Conservation (phyloP, 768 basidiomycete species). For the Termitomyces sp. region DNA sequence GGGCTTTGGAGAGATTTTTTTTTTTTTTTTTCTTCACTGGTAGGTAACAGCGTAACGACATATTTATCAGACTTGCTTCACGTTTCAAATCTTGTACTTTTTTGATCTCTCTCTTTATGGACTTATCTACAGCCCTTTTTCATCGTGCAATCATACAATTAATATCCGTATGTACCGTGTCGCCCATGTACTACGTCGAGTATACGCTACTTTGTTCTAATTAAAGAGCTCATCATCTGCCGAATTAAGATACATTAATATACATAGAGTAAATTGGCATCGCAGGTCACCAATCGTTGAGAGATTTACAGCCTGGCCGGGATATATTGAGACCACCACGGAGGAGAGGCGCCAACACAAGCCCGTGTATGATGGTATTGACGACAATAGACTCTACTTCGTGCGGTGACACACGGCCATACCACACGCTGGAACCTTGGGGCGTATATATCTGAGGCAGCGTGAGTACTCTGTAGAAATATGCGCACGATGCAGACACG, state of each 20-base stretch:
- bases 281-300: conserved; percentile 63
- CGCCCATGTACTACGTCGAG: conserved; percentile 12
- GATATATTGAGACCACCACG: conserved; percentile 82
- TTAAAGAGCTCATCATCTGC: conserved; percentile 2
- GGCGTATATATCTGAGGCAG: conserved; percentile 76
- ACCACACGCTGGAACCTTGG: conserved; percentile 83
- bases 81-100: conserved; percentile 2
- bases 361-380: conserved; percentile 82
- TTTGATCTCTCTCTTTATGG: not conserved
- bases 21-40: not conserved
- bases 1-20: no score
- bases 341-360: conserved; percentile 78
- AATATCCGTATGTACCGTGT: conserved; percentile 14
- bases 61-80: conserved; percentile 10
- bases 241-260: not conserved
- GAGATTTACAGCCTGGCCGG: conserved; percentile 56
- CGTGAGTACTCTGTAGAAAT: not conserved
- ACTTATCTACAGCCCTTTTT: conserved; percentile 5
- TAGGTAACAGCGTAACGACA: not conserved
- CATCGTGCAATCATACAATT: conserved; percentile 12
- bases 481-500: not conserved
- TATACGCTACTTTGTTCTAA: conserved; percentile 15
- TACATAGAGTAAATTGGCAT: conserved; percentile 3
- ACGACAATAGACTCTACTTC: conserved; percentile 82
- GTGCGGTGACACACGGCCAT: conserved; percentile 88